Percentiles rank a stretch among this genome's conserved stretches.
Evolutionary conservation across 108 stramenopile species (phyloP).

Genomic region (Stephanodiscus triporus): DNA sequence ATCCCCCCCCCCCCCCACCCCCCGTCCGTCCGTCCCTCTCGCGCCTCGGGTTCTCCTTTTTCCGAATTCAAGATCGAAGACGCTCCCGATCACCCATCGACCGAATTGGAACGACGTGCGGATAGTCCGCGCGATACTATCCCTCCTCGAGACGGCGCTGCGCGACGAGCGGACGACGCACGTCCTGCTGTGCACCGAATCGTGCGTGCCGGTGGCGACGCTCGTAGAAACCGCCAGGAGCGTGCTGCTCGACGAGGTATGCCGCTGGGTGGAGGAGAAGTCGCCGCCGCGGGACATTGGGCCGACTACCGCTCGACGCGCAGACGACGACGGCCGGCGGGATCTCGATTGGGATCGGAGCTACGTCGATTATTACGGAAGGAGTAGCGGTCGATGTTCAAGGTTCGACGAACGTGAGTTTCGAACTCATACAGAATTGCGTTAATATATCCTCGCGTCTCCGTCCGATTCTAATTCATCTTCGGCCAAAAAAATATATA

Average conservation of each 20-base stretch:
- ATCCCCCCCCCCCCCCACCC: neutral
- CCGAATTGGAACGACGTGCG: constrained; percentile 62
- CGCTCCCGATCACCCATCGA: constrained; percentile 37
- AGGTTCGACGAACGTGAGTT: constrained; percentile 61
- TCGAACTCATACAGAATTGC: neutral
- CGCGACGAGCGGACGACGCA: constrained; percentile 44
- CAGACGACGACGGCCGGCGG: neutral
- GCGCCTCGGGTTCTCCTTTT: neutral
- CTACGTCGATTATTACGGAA: constrained; percentile 47
- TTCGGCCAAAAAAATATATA: neutral
- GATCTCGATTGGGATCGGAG: constrained; percentile 39
- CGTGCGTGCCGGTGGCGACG: constrained; percentile 53
- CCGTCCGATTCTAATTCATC: neutral
- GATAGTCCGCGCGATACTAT: constrained; percentile 54
- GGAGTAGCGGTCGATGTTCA: constrained; percentile 44
- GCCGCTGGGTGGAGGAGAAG: constrained; percentile 27
- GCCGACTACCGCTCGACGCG: no score
- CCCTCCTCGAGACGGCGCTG: constrained; percentile 44
- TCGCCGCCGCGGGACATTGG: neutral
- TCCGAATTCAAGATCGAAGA: constrained; percentile 30
- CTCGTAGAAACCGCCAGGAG: constrained; percentile 35
- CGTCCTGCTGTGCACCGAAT: constrained; percentile 56
- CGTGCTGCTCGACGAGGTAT: constrained; percentile 34
- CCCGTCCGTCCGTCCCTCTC: neutral
- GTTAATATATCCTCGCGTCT: neutral